Evolutionary conservation across 257 asterid species (phyloP), one percentile per base, ranked within the genome.

Genomic region (Lantana camara): DNA sequence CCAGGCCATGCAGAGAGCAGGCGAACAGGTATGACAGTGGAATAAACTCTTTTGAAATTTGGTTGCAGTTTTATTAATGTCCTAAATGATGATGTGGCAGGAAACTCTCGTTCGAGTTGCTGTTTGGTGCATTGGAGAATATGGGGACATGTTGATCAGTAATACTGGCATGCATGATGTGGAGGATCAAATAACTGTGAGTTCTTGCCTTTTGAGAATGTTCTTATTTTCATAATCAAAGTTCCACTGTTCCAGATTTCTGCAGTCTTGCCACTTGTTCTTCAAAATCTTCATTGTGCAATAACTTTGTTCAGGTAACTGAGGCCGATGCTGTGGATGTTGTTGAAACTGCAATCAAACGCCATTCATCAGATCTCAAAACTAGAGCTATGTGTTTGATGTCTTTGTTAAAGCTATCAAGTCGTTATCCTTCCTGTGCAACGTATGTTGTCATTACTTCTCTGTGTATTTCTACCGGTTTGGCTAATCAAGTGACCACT

Each of bases 61-160:
- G 17, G 40, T 59, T 48, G 27, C 34, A 13, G 58, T 40, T 23
- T 35, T 63, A 55, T 35, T 70, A 24, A 21, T 57, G 59, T 45
- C 66, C 24, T 61, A 24, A 47, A 50, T 51, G 56, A 47, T 51
- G 35, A 61, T 61, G 57, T 79, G 45, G 66, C 67, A 94, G 99
- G 98, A 90, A 86, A 80, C 83, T 67, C 99, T 94, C 63, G 88
- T 85, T 71, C 91, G 95, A 70, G 98, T 94, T 82, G 93, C 93
- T 22, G 93, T 94, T 66, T 94, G 99, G 99, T 94, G 98, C 82
- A 80, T 94, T 41, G 99, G 99, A 68, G 99, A 94, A 82, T 94
- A 88, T 74, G 99, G 98, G 40, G 99, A 94, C 58, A 69, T 94
- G 89, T 78, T 94, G 80, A 85, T 90, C 57, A 60, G 72, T 70